Evolutionary conservation across 805 yeast genomes (phyloP), one percentile per base, ranked within the genome.

Genomic region (Diddensiella caesifluorescens): DNA sequence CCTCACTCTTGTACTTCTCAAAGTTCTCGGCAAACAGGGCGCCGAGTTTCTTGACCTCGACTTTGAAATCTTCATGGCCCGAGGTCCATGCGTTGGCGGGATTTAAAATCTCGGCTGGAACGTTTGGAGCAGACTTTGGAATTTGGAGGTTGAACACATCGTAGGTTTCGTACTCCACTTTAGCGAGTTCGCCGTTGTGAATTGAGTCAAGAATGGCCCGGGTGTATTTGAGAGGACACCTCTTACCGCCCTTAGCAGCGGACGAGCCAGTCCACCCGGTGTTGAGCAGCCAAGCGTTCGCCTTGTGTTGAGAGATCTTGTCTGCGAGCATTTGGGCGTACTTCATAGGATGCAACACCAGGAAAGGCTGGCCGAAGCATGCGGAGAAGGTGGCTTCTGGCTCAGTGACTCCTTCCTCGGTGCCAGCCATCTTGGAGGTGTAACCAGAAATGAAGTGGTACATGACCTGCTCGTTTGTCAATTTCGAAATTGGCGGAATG

Each of bases 401-500:
- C 71, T 90, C 97, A 49, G 97, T 89, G 53, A 90, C 86, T 68
- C 98, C 98, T 66, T 86, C 94, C 71, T 90, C 98, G 41, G 98
- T 90, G 66, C 97, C 97, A 49, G 98, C 96, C 95, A 90, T 90
- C 79, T 92, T 90, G 43, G 97, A 90, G 49, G 98, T 90, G 77
- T 90, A 90, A 60, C 98, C 98, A 51, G 95, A 83, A 57, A 90
- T 90, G 71, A 90, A 90, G 71, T 90, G 97, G 77, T 92, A 90
- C 97, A 92, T 90, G 52, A 90, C 97, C 71, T 90, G 97, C 56
- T 90, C 85, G 62, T 87, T 87, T 30, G 95, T 76, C 64, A 90
- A 77, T 69, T 82, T 86, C 50, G 97, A 88, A 51, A 90, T 94
- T 50, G 97, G 97, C 42, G 98, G 98, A 57, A 90, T 74, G 29